These are phyloP conservation scores for Phytophthora pluvialis DNA, from an alignment of 352 stramenopile genomes.

Conservation along the genomic window DNA sequence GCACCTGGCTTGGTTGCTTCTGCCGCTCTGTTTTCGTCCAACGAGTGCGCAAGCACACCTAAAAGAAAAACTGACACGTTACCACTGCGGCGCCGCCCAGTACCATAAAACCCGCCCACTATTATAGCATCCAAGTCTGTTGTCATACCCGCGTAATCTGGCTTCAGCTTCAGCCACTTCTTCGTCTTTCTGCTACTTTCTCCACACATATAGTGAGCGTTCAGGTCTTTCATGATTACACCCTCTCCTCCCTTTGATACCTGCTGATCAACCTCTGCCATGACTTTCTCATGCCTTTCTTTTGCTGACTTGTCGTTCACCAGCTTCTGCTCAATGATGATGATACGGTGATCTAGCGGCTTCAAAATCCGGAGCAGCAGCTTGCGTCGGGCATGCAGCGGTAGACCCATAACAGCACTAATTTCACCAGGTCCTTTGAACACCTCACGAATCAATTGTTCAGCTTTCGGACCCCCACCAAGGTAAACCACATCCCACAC, in stretches of 20 bases:
- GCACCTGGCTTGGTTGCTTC: slow-evolving; percentile 57
- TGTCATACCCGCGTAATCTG: slow-evolving; percentile 88
- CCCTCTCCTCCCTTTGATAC: slow-evolving; percentile 80
- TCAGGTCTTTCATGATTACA: slow-evolving; percentile 86
- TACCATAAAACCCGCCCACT: slow-evolving; percentile 84
- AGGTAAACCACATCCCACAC: slow-evolving; percentile 89
- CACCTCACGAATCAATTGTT: slow-evolving; percentile 68
- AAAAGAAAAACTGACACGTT: slow-evolving; percentile 86
- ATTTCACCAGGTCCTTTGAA: slow-evolving; percentile 64
- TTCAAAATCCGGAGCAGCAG: slow-evolving; percentile 73
- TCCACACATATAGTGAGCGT: slow-evolving; percentile 90
- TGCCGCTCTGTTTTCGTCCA: slow-evolving; percentile 58
- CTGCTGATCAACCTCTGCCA: slow-evolving; percentile 80
- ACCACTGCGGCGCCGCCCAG: slow-evolving; percentile 71
- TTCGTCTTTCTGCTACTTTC: slow-evolving; percentile 80
- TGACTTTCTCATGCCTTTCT: slow-evolving; percentile 79
- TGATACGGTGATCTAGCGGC: slow-evolving; percentile 74
- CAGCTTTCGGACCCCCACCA: slow-evolving; percentile 45
- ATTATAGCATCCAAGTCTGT: slow-evolving; percentile 84
- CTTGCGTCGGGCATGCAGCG: slow-evolving; percentile 61
- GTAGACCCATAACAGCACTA: slow-evolving; percentile 77
- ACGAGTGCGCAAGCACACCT: slow-evolving; percentile 63
- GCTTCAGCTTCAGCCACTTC: slow-evolving; percentile 90
- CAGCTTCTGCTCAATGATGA: slow-evolving; percentile 83
- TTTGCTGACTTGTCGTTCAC: slow-evolving; percentile 79